Evolutionary conservation across 2,329 filamentous ascomycete genomes (phyloP), one percentile per base, ranked within the genome.

Genomic region (Neonectria neomacrospora): DNA sequence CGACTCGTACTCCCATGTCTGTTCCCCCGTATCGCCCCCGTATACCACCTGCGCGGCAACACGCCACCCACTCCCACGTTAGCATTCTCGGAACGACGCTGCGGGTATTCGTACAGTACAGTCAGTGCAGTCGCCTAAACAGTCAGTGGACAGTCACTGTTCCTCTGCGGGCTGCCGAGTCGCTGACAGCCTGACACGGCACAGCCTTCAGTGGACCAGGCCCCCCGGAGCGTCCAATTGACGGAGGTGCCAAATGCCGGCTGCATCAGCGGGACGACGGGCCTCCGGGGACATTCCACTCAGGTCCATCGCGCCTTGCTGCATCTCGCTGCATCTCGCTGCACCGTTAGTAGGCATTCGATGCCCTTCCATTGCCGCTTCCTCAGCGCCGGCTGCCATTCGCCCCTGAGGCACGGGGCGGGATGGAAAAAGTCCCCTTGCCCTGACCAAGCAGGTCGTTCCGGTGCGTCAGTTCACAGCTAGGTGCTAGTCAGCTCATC

Each of bases 401-500:
- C 70, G 70, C 39, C 52, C 23, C 3, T 3, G 23, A 26, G 23
- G 23, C 3, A 26, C 23, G 23, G 6, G 23, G 23, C 23, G 23
- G 23, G 23, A 26, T 26, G 50, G 52, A 37, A 26, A 53, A 66
- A 42, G 41, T 22, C 48, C 56, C 55, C 59, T 51, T 61, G 54
- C 61, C 61, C 57, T 72, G 68, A 72, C 68, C 70, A 72, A 72
- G 70, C 70, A 73, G 53, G 44, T 66, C 22, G 61, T 58, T 63
- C 61, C 42, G n/a, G 58, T 42, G 39, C 55, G 55, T 72, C 66
- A 71, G 66, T 69, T 67, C 61, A 65, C 60, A 63, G 32, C 30
- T 50, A 45, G 55, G 42, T 65, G 58, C 68, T 66, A 67, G 71
- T 72, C 71, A 73, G 71, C 68, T 73, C 71, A 71, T 65, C 63